These are phyloP conservation scores for Diaporthe australafricana DNA, from an alignment of 2,329 filamentous ascomycete species.

Conservation along the genomic window DNA sequence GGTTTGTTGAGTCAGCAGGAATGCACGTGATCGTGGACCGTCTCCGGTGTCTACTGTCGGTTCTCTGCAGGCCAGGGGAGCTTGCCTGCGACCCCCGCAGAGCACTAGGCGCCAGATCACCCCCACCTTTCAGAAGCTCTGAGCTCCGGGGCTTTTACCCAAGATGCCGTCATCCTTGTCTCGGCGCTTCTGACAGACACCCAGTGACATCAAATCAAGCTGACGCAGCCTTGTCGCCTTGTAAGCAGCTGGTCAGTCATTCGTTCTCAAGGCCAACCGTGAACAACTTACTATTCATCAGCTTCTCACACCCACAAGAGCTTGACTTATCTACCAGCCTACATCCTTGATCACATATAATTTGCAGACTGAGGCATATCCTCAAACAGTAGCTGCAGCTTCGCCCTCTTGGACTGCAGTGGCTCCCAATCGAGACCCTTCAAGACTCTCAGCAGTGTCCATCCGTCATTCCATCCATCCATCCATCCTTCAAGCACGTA, in stretches of 20 bases:
- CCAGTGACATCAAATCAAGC: conserved; percentile 22
- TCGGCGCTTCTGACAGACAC: neutral
- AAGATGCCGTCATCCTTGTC: conserved; percentile 13
- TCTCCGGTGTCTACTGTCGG: neutral
- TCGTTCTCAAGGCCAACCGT: neutral
- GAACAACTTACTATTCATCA: neutral
- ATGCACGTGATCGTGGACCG: conserved; percentile 18
- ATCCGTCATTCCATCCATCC: neutral
- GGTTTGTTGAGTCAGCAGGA: conserved; percentile 3
- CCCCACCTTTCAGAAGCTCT: conserved; percentile 13
- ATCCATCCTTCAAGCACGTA: too few relatives aligned
- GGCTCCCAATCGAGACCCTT: neutral
- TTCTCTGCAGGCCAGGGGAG: neutral
- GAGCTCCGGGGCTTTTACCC: neutral
- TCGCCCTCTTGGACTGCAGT: neutral
- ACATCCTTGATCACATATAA: neutral
- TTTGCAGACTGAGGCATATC: neutral
- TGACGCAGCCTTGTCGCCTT: conserved; percentile 26
- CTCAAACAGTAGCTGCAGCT: neutral
- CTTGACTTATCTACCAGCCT: neutral
- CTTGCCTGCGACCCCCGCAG: too few relatives aligned
- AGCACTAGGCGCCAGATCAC: neutral
- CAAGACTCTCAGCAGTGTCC: neutral
- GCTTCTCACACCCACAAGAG: neutral
- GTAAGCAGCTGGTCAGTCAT: neutral